These are phyloP conservation scores for Colletotrichum zoysiae DNA, from an alignment of 2,329 filamentous ascomycete species.

Conservation along the genomic window DNA sequence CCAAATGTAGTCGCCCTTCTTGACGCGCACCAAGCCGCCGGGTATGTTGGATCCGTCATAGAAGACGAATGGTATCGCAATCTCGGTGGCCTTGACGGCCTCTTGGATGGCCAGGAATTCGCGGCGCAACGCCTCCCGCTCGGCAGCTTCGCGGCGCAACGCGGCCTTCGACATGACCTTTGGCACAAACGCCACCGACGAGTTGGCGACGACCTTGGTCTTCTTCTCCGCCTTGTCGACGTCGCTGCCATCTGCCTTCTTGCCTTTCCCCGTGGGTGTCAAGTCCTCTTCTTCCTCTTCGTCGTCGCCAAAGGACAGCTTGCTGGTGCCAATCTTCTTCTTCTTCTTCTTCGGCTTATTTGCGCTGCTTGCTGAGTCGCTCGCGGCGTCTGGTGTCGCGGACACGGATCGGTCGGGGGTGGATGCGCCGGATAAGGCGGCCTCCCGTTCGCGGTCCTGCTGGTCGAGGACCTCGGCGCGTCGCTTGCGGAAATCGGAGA, in stretches of 20 bases:
- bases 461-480: slow-evolving; percentile 94
- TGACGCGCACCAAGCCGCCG: slow-evolving; percentile 85
- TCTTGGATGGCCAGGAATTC: slow-evolving; percentile 90
- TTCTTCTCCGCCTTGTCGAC: slow-evolving; percentile 47
- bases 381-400: slow-evolving; percentile 60
- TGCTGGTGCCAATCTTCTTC: slow-evolving; percentile 55
- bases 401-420: slow-evolving; percentile 64
- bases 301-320: slow-evolving; percentile 76
- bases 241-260: slow-evolving; percentile 45
- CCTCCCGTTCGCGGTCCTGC: slow-evolving; percentile 84
- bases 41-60: slow-evolving; percentile 94
- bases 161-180: slow-evolving; percentile 79
- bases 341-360: slow-evolving; percentile 59
- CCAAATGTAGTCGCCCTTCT: slow-evolving; percentile 95
- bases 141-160: slow-evolving; percentile 81
- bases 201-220: slow-evolving; percentile 71
- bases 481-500: slow-evolving; percentile 95
- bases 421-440: slow-evolving; percentile 60
- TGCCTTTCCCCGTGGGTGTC: slow-evolving; percentile 24
- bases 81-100: slow-evolving; percentile 87
- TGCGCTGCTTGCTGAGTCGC: slow-evolving; percentile 49
- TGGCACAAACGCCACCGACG: slow-evolving; percentile 73
- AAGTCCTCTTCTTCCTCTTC: slow-evolving; percentile 62
- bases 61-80: slow-evolving; percentile 94
- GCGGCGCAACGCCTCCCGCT: slow-evolving; percentile 81